phyloP scores from a whole-genome alignment of 768 basidiomycete species.

The Albatrellus ellisii region DNA sequence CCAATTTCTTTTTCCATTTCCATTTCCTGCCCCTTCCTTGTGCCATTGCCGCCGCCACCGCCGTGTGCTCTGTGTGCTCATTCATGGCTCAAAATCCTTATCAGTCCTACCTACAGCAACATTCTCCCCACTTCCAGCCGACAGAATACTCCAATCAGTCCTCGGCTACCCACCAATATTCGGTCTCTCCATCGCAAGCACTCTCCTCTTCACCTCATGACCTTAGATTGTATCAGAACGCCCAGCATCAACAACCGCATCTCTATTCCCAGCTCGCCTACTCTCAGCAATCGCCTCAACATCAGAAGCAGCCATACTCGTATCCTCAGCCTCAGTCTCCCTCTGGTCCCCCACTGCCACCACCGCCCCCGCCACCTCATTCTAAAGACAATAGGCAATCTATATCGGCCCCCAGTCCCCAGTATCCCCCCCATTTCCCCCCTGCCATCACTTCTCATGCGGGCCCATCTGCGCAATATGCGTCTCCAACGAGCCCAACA shows the following conservation, averaged over 20 bases:
- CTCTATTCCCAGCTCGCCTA: too few relatives aligned
- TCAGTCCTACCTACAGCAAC: not conserved
- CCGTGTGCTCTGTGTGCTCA: too few relatives aligned
- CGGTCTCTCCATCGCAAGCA: not conserved
- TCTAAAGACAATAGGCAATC: not conserved
- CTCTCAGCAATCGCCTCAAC: too few relatives aligned
- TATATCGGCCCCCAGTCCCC: slow-evolving; percentile 13
- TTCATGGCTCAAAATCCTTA: not conserved
- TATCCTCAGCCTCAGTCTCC: slow-evolving; percentile 6
- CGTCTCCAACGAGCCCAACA: slow-evolving; percentile 11
- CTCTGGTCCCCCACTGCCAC: slow-evolving; percentile 2
- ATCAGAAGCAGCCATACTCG: too few relatives aligned
- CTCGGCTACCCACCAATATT: not conserved
- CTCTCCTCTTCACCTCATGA: not conserved
- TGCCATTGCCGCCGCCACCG: too few relatives aligned
- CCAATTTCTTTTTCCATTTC: not conserved
- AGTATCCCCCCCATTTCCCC: slow-evolving; percentile 10
- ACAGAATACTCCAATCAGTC: not conserved
- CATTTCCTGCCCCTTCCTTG: not conserved
- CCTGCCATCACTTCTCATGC: slow-evolving; percentile 2
- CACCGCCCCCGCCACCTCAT: slow-evolving; percentile 1
- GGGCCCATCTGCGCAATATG: slow-evolving; percentile 2
- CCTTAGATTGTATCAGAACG: too few relatives aligned
- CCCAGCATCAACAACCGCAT: not conserved
- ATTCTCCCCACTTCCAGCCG: not conserved